A percentile compares a stretch with the other conserved stretches of the same genome.
These are phyloP conservation scores for Melocanna baccifera DNA, from an alignment of 176 grass and related monocot genomes.

Conservation along the genomic window DNA sequence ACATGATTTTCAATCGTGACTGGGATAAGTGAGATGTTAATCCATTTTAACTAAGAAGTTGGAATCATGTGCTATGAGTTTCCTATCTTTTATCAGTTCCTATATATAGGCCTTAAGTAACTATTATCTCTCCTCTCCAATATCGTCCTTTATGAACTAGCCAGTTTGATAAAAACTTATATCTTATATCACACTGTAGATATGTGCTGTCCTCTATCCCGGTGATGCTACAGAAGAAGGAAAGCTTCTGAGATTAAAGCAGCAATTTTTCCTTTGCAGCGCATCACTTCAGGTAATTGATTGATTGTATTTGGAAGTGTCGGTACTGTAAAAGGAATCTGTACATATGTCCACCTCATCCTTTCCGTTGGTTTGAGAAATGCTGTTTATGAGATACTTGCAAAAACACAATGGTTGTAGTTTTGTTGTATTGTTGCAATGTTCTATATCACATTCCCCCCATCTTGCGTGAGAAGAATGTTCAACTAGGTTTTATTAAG, in stretches of 20 bases:
- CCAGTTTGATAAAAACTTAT: neutral
- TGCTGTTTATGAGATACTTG: neutral
- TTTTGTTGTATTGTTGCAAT: constrained; percentile 1
- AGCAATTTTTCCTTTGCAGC: constrained; percentile 98
- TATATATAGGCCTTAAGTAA: neutral
- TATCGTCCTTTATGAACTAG: constrained; percentile 3
- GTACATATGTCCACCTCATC: neutral
- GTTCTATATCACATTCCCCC: neutral
- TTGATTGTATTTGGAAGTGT: constrained; percentile 9
- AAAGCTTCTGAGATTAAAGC: constrained; percentile 88
- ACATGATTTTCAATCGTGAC: neutral
- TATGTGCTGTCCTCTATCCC: constrained; percentile 92
- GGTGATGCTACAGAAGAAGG: constrained; percentile 95
- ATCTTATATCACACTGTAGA: constrained; percentile 49
- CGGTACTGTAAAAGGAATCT: constrained; percentile 5
- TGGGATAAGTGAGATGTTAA: constrained; percentile 1
- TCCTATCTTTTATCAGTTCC: neutral
- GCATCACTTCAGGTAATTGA: constrained; percentile 87
- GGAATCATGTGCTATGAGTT: neutral
- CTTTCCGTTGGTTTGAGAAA: constrained; percentile 5
- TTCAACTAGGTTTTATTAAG: neutral
- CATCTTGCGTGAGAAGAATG: neutral
- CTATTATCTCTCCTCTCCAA: neutral
- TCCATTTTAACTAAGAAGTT: neutral
- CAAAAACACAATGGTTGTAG: neutral